phyloP scores from a whole-genome alignment of 768 basidiomycete genomes.

The Rhodosporidiobolus sp. region DNA sequence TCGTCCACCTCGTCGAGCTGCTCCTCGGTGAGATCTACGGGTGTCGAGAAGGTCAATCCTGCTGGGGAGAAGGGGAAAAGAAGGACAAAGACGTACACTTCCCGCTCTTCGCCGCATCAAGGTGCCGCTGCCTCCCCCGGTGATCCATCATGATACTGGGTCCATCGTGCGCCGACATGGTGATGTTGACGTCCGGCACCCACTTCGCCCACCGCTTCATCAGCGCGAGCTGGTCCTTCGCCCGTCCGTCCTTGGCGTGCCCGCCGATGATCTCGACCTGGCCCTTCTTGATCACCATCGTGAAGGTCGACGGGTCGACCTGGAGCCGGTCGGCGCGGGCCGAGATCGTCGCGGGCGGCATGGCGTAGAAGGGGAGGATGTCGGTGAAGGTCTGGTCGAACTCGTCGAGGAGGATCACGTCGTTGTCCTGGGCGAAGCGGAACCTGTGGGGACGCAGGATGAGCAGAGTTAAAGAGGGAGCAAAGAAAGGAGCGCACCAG shows the following conservation, averaged over 20 bases:
- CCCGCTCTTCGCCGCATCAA: conserved; percentile 24
- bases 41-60: too few relatives aligned
- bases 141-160: conserved; percentile 42
- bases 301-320: conserved; percentile 33
- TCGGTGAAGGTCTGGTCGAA: conserved; percentile 44
- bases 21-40: conserved; percentile 6
- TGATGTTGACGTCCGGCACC: conserved; percentile 43
- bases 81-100: conserved; percentile 15
- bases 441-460: conserved; percentile 40
- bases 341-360: conserved; percentile 27
- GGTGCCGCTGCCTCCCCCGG: conserved; percentile 16
- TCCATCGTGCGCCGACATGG: conserved; percentile 45
- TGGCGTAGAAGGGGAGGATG: conserved; percentile 39
- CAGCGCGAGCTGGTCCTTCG: conserved; percentile 40
- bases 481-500: conserved; percentile 58
- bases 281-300: conserved; percentile 31
- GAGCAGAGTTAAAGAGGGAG: too few relatives aligned
- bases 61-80: background rate
- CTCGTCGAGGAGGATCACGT: conserved; percentile 61
- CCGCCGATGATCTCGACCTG: conserved; percentile 36
- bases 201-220: conserved; percentile 40
- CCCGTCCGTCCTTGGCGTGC: conserved; percentile 36
- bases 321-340: conserved; percentile 26
- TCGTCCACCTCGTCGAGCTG: conserved; percentile 34
- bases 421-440: conserved; percentile 67